Base-by-base conservation (phyloP, 768 basidiomycete genomes). In the Lentinus brumalis region DNA sequence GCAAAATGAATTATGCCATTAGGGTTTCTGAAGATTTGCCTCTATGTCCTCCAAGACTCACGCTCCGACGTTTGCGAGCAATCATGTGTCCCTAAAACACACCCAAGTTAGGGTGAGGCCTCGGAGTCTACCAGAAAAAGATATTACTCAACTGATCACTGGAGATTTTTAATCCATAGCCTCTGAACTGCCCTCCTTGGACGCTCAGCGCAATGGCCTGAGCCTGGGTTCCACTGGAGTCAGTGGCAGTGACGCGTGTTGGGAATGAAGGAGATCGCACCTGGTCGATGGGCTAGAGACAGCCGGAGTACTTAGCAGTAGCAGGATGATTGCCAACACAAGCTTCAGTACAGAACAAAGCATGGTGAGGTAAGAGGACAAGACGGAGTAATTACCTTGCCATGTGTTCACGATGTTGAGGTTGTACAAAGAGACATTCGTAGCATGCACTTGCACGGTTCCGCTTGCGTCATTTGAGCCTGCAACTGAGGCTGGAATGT, bases 331-430 rank as follows among this genome's bases (percentile, higher is more conserved):
- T n/a, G n/a, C n/a, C n/a, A n/a, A n/a, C n/a, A n/a, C n/a, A n/a
- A n/a, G n/a, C n/a, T n/a, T n/a, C n/a, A n/a, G n/a, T n/a, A n/a
- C n/a, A n/a, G n/a, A n/a, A 26, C 21, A 26, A 26, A 26, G 21
- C 21, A 26, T 26, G 21, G 21, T 26, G 2, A 1, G 21, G 21
- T 26, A 26, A 26, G 21, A 26, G 2, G 21, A 26, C 21, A 2
- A 26, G 21, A 26, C 21, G 21, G 21, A 26, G 21, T 26, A 26
- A 1, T 26, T 26, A 60, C 63, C 53, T 67, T 60, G 7, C 66
- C 68, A 46, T 12, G 69, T 69, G 51, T 68, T 68, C 29, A 62
- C 63, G 47, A 68, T 65, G 56, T 70, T 66, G n/a, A 70, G 39
- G 46, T 68, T 68, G 59, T 66, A 70, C 50, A 70, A 39, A 1